Evolutionary conservation across 2,329 filamentous ascomycete species (phyloP).

Genomic region (Sphaerulina vaccinii): DNA sequence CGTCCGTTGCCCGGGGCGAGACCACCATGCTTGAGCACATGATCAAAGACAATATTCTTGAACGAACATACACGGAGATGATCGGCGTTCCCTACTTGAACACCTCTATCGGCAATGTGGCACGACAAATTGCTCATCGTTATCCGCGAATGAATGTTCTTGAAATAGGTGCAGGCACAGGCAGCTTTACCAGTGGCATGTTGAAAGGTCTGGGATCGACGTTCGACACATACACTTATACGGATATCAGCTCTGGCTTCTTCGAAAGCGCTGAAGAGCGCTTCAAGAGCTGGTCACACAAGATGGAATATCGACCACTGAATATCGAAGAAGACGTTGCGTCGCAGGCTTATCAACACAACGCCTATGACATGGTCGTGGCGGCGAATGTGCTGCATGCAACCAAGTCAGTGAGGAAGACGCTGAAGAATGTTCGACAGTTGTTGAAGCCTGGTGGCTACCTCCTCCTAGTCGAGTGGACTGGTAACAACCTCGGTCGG

Average conservation of each 20-base stretch:
- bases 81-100: slow-evolving; percentile 7
- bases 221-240: slow-evolving; percentile 47
- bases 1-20: slow-evolving; percentile 8
- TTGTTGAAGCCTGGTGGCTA: slow-evolving; percentile 32
- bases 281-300: slow-evolving; percentile 30
- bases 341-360: slow-evolving; percentile 40
- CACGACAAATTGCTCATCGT: slow-evolving; percentile 35
- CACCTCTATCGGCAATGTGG: slow-evolving; percentile 1
- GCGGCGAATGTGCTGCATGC: slow-evolving; percentile 29
- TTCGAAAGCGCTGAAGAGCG: slow-evolving; percentile 39
- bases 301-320: slow-evolving; percentile 35
- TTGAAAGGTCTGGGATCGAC: slow-evolving; percentile 33
- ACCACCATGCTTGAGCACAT: slow-evolving; percentile 15
- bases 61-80: slow-evolving; percentile 8
- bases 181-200: slow-evolving; percentile 42
- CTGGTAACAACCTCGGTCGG: slow-evolving; percentile 2
- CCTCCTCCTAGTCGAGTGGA: slow-evolving; percentile 24
- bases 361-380: slow-evolving; percentile 34
- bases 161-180: slow-evolving; percentile 50
- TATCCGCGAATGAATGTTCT: slow-evolving; percentile 46
- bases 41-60: slow-evolving; percentile 11
- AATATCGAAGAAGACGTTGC: slow-evolving; percentile 35
- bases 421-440: slow-evolving; percentile 25
- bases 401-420: slow-evolving; percentile 20
- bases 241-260: slow-evolving; percentile 46